These are phyloP conservation scores for Syzygium grande DNA, from an alignment of 345 rosid genomes.

Conservation along the genomic window DNA sequence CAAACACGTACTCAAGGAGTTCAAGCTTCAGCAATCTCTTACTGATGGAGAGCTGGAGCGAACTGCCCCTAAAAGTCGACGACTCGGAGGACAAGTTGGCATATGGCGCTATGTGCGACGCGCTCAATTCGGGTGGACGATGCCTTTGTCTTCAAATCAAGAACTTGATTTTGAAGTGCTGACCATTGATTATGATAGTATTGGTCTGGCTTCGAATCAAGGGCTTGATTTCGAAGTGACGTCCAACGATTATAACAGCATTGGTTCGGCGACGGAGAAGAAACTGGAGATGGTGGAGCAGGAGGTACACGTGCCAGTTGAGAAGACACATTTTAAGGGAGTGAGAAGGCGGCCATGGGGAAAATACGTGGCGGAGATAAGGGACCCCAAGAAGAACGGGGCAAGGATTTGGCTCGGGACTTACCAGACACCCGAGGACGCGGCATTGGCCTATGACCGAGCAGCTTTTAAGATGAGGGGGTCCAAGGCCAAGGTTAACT, in stretches of 20 bases:
- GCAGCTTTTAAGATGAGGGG: constrained; percentile 43
- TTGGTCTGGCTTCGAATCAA: neutral
- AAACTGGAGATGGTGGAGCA: neutral
- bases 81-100: constrained; percentile 27
- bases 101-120: constrained; percentile 13
- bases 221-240: neutral
- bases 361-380: constrained; percentile 39
- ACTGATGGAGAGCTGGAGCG: constrained; percentile 26
- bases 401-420: constrained; percentile 48
- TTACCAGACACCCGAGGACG: constrained; percentile 41
- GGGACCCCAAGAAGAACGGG: constrained; percentile 44
- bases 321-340: constrained; percentile 24
- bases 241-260: neutral
- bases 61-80: constrained; percentile 19
- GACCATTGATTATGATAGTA: neutral
- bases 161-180: neutral
- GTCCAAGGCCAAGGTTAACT: constrained; percentile 34
- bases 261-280: neutral
- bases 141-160: neutral
- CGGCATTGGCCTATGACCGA: constrained; percentile 41
- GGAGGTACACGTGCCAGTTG: neutral
- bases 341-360: constrained; percentile 54
- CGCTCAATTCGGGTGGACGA: constrained; percentile 21
- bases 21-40: constrained; percentile 24
- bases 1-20: neutral